Evolutionary conservation across 2,329 filamentous ascomycete genomes (phyloP).

Genomic region (Periconia macrospinosa): DNA sequence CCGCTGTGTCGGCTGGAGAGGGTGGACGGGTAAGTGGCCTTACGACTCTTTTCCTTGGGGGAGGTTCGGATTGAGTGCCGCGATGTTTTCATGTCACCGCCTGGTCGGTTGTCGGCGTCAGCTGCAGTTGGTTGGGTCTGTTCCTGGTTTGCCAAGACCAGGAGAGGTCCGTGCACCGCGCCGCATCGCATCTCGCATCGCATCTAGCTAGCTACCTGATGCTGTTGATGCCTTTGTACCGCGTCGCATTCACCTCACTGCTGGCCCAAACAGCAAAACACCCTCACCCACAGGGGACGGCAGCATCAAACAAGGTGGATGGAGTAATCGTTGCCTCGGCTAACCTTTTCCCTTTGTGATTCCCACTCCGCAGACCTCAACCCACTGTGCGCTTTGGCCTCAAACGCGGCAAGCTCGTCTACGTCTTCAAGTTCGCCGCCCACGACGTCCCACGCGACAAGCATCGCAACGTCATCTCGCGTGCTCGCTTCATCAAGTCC

Average conservation of each 20-base stretch:
- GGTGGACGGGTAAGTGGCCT: constrained; percentile 18
- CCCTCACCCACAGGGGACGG: no score
- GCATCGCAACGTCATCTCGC: constrained; percentile 29
- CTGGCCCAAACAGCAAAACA: no score
- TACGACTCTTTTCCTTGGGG: not conserved
- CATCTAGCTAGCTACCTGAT: no score
- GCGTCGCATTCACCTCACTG: no score
- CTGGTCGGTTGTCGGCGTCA: no score
- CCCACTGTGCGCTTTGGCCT: constrained; percentile 22
- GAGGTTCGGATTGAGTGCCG: not conserved
- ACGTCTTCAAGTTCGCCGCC: constrained; percentile 23
- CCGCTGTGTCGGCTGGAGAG: constrained; percentile 23
- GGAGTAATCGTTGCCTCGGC: constrained; percentile 9
- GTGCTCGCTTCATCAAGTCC: constrained; percentile 24
- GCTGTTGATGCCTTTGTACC: no score
- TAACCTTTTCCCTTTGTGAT: constrained; percentile 19
- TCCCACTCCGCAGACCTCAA: constrained; percentile 9
- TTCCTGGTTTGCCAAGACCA: not conserved
- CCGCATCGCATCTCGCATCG: no score
- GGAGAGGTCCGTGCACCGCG: no score
- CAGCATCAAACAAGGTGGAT: not conserved
- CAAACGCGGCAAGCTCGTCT: constrained; percentile 24
- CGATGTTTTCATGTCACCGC: not conserved
- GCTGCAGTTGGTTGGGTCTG: not conserved
- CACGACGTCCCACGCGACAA: constrained; percentile 29